Evolutionary conservation across 2,329 filamentous ascomycete genomes (phyloP).

Genomic region (Alternaria viburni): DNA sequence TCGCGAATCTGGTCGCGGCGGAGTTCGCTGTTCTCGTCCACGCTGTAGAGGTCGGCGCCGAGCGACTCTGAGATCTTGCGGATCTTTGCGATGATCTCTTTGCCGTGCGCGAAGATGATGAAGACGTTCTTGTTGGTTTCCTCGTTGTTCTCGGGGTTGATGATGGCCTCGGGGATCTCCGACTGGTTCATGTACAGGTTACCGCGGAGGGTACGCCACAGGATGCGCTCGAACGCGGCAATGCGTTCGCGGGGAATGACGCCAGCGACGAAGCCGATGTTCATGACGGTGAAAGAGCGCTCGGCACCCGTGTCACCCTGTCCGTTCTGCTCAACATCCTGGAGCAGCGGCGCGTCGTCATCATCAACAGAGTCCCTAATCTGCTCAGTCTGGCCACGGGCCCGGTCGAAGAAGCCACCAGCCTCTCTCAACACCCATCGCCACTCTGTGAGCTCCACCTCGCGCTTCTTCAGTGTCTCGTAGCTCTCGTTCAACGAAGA

Average conservation of each 20-base stretch:
- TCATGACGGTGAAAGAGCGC: constrained; percentile 93
- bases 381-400: constrained; percentile 94
- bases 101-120: constrained; percentile 98
- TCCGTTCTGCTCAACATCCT: constrained; percentile 86
- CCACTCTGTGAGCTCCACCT: constrained; percentile 97
- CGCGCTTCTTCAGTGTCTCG: constrained; percentile 96
- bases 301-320: constrained; percentile 72
- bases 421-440: constrained; percentile 97
- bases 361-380: constrained; percentile 84
- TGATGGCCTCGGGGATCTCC: constrained; percentile 90
- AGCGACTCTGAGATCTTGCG: constrained; percentile 98
- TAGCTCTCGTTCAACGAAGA: constrained; percentile 96
- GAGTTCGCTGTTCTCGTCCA: constrained; percentile 96
- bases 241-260: constrained; percentile 94
- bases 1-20: constrained; percentile 96
- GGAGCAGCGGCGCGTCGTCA: constrained; percentile 90
- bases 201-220: constrained; percentile 95
- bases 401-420: constrained; percentile 95
- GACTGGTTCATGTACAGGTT: constrained; percentile 99
- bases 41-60: constrained; percentile 92
- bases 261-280: constrained; percentile 97
- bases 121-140: constrained; percentile 96
- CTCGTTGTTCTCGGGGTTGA: constrained; percentile 93
- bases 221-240: constrained; percentile 92
- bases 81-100: constrained; percentile 98